A percentile compares a stretch with the other conserved stretches of the same genome.
phyloP scores from a whole-genome alignment of 1,139 yeast genomes.

The Suhomyces wounanorum region DNA sequence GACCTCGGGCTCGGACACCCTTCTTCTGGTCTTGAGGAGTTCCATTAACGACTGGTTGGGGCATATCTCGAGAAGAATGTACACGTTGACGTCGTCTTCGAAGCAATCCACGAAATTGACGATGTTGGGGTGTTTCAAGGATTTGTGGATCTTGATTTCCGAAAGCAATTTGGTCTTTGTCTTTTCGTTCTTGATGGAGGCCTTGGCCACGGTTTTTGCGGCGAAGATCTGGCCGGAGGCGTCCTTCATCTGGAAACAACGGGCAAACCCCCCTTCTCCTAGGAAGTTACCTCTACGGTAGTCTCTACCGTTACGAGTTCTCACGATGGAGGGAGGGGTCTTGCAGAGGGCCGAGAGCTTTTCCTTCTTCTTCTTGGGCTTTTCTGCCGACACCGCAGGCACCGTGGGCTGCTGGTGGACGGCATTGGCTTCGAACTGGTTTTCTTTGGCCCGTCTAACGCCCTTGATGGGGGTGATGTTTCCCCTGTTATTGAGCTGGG shows the following conservation, averaged over 20 bases:
- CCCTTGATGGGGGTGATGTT: slow-evolving; percentile 48
- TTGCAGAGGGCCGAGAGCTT: slow-evolving; percentile 86
- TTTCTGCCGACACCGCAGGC: slow-evolving; percentile 19
- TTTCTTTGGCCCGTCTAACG: slow-evolving; percentile 34
- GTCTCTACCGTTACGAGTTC: slow-evolving; percentile 84
- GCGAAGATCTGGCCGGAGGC: slow-evolving; percentile 86
- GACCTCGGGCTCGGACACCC: slow-evolving; percentile 88
- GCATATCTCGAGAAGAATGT: slow-evolving; percentile 90
- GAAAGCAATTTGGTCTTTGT: slow-evolving; percentile 86
- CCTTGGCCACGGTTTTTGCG: slow-evolving; percentile 97
- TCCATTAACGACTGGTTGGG: slow-evolving; percentile 94
- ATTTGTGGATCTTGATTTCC: slow-evolving; percentile 93
- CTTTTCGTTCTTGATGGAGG: slow-evolving; percentile 87
- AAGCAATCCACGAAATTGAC: slow-evolving; percentile 93
- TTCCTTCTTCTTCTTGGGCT: slow-evolving; percentile 69
- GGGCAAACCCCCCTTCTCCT: slow-evolving; percentile 99
- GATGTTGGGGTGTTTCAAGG: slow-evolving; percentile 84
- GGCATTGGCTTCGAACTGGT: slow-evolving; percentile 22
- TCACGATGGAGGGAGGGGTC: slow-evolving; percentile 91
- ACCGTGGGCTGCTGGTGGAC: slow-evolving; percentile 14
- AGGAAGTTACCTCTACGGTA: slow-evolving; percentile 88
- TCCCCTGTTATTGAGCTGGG: slow-evolving; percentile 44
- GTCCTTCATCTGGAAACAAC: slow-evolving; percentile 96
- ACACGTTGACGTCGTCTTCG: slow-evolving; percentile 92
- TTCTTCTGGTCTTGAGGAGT: slow-evolving; percentile 77